Percentiles rank a stretch among this genome's conserved stretches.
These are phyloP conservation scores for Luzula sylvatica DNA, from an alignment of 176 grass and related monocot genomes.

Conservation along the genomic window DNA sequence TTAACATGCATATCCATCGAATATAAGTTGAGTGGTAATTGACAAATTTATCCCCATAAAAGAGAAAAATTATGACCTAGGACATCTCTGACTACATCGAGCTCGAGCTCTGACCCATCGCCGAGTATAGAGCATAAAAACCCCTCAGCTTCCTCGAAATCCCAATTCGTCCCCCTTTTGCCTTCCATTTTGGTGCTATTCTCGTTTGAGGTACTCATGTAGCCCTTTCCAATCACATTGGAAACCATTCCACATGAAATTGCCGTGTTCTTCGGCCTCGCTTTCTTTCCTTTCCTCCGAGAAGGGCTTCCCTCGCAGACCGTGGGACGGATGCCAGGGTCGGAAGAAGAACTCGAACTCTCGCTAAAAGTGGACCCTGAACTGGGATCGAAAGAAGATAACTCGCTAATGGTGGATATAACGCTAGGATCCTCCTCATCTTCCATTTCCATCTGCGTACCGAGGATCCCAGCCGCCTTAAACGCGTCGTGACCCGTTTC, in stretches of 20 bases:
- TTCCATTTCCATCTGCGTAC: constrained; percentile 26
- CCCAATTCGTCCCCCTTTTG: not conserved
- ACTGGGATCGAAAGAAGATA: not conserved
- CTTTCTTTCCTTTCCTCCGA: constrained; percentile 1
- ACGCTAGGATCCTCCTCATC: not conserved
- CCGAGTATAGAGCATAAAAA: constrained; percentile 75
- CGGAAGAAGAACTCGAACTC: constrained; percentile 5
- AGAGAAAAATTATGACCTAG: constrained; percentile 32
- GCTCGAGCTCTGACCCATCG: constrained; percentile 38
- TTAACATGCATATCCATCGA: not conserved
- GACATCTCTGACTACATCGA: constrained; percentile 70
- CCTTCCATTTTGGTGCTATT: not conserved
- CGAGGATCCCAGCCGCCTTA: constrained; percentile 52
- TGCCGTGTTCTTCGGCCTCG: not conserved
- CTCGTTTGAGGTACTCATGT: constrained; percentile 5
- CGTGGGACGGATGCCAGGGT: constrained; percentile 27
- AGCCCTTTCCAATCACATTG: constrained; percentile 65
- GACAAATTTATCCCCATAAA: not conserved
- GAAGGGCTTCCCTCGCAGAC: not conserved
- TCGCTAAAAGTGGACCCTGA: too few species aligned
- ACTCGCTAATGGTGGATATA: not conserved
- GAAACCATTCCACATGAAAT: constrained; percentile 51
- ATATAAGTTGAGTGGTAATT: not conserved
- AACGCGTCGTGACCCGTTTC: constrained; percentile 51
- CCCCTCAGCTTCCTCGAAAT: constrained; percentile 49